phyloP scores from a whole-genome alignment of 805 yeast species.

The Yamadazyma scolyti region DNA sequence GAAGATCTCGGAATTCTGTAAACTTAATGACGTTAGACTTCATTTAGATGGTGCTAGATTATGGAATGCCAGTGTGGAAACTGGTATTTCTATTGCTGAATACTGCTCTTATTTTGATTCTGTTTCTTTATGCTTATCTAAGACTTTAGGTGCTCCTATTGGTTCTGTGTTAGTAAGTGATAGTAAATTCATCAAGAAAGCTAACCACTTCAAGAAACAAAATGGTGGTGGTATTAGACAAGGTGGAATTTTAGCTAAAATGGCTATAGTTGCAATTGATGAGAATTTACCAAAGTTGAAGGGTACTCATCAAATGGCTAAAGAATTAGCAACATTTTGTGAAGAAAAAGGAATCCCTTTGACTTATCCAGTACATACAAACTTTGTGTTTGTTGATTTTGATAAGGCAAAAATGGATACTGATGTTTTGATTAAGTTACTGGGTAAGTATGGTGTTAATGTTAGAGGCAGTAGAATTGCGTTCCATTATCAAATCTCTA shows the following conservation, averaged over 20 bases:
- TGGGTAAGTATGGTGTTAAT: constrained; percentile 57
- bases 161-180: constrained; percentile 84
- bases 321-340: constrained; percentile 53
- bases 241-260: constrained; percentile 72
- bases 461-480: constrained; percentile 74
- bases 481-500: constrained; percentile 55
- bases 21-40: constrained; percentile 51
- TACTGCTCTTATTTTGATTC: constrained; percentile 80
- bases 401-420: constrained; percentile 53
- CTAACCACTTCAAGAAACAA: constrained; percentile 86
- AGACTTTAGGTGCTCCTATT: constrained; percentile 90
- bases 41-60: constrained; percentile 96
- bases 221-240: constrained; percentile 94
- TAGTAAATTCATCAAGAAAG: constrained; percentile 54
- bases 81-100: constrained; percentile 64
- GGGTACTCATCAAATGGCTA: constrained; percentile 49
- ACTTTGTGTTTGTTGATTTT: constrained; percentile 75
- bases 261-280: constrained; percentile 78
- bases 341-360: constrained; percentile 49
- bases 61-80: constrained; percentile 82
- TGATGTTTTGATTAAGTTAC: constrained; percentile 48
- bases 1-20: constrained; percentile 69
- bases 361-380: constrained; percentile 78
- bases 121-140: constrained; percentile 85
- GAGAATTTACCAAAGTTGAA: constrained; percentile 61